These are phyloP conservation scores for Lepiota venenata DNA, from an alignment of 768 basidiomycete species.

Conservation along the genomic window DNA sequence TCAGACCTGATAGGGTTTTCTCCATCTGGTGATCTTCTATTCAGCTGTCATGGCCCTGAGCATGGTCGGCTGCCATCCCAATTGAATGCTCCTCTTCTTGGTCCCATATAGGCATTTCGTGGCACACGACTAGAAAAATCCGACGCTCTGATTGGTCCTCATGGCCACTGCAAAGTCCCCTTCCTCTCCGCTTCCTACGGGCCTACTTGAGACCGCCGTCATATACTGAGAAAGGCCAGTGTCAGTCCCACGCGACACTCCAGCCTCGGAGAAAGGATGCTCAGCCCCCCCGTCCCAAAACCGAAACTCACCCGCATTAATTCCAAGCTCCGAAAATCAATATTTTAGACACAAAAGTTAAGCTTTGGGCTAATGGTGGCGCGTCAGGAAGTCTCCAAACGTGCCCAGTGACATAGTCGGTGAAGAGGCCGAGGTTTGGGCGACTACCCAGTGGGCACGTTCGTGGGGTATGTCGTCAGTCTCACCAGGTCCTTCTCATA, in stretches of 20 bases:
- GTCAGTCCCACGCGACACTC: neutral
- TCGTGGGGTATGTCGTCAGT: neutral
- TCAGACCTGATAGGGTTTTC: neutral
- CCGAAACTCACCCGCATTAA: neutral
- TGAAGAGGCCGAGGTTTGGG: too few relatives aligned
- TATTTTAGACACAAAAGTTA: neutral
- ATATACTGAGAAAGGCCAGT: neutral
- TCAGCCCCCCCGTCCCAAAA: neutral
- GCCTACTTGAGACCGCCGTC: neutral
- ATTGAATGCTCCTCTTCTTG: too few relatives aligned
- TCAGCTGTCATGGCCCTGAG: neutral
- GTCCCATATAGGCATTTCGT: neutral
- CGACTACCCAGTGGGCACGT: neutral
- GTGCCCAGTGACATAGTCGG: too few relatives aligned
- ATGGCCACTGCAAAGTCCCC: neutral
- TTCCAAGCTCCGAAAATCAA: neutral
- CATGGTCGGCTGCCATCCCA: too few relatives aligned
- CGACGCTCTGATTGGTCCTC: neutral
- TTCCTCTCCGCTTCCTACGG: neutral
- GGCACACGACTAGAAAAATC: slow-evolving; percentile 9
- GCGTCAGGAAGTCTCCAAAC: too few relatives aligned
- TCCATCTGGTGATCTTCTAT: neutral
- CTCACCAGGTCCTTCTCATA: neutral
- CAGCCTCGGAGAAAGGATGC: neutral
- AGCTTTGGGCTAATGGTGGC: too few relatives aligned